These are phyloP conservation scores for Agrocybe praecox DNA, from an alignment of 768 basidiomycete species.

Conservation along the genomic window DNA sequence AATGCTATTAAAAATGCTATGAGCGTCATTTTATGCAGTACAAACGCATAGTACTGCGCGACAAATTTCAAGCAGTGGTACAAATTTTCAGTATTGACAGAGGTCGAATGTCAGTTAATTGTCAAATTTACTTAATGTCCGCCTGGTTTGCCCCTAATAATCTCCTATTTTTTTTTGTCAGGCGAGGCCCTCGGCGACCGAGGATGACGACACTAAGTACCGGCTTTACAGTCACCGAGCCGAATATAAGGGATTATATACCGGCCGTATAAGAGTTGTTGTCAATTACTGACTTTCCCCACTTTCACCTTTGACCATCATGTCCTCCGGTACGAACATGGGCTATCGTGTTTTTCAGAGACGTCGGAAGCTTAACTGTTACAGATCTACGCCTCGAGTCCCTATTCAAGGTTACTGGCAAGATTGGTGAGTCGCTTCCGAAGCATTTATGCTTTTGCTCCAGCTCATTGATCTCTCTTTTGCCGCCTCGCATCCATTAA, in stretches of 20 bases:
- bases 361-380: background rate
- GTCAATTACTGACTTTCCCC: constrained; percentile 5
- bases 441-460: background rate
- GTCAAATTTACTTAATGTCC: constrained; percentile 8
- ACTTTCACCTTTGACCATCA: background rate
- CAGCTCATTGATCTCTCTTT: background rate
- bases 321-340: constrained; percentile 19
- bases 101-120: too few species aligned
- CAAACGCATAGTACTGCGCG: too few species aligned
- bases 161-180: constrained; percentile 12
- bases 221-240: constrained; percentile 20
- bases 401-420: constrained; percentile 69
- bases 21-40: too few species aligned
- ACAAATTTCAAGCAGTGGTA: too few species aligned
- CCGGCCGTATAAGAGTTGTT: constrained; percentile 6
- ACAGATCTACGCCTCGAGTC: constrained; percentile 54
- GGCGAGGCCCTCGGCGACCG: constrained; percentile 24
- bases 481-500: constrained; percentile 21
- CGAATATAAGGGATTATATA: constrained; percentile 1
- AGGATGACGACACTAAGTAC: constrained; percentile 12
- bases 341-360: background rate
- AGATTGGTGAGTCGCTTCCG: constrained; percentile 52
- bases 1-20: too few species aligned
- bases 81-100: too few species aligned
- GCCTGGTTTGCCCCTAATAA: background rate